Evolutionary conservation across 148 eudicot species (phyloP).

Genomic region (Euryodendron excelsum): DNA sequence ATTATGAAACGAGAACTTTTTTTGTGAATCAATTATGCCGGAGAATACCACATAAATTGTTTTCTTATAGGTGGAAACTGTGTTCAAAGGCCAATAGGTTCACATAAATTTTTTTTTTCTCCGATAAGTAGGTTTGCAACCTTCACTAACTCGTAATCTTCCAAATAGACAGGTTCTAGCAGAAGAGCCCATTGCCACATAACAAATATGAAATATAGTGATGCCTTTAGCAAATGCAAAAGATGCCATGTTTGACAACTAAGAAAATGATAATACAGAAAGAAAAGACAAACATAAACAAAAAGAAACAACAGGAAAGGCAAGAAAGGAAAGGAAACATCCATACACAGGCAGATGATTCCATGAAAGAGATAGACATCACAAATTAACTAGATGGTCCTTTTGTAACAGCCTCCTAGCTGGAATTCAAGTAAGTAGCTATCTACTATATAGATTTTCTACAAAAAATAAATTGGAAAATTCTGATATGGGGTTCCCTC

Average conservation of each 20-base stretch:
- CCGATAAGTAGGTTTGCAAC: too few relatives aligned
- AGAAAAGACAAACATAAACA: background rate
- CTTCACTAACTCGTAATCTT: background rate
- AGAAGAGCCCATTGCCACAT: background rate
- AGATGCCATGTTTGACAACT: background rate
- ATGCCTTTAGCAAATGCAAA: conserved; percentile 1
- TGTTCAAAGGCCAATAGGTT: background rate
- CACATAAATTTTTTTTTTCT: too few relatives aligned
- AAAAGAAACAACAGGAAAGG: background rate
- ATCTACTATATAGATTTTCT: background rate
- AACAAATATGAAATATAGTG: too few relatives aligned
- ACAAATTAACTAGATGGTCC: background rate
- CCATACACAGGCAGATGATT: background rate
- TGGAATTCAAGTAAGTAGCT: background rate
- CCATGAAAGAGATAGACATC: conserved; percentile 7
- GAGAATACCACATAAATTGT: background rate
- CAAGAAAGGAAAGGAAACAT: background rate
- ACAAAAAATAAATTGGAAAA: background rate
- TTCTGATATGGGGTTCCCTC: background rate
- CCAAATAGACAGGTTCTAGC: background rate
- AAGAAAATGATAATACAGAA: background rate
- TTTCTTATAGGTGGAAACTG: background rate
- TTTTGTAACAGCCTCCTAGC: too few relatives aligned
- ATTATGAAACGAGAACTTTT: background rate
- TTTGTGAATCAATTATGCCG: background rate